phyloP scores from a whole-genome alignment of 192 early-diverging fungal species.

The Glomus cerebriforme region DNA sequence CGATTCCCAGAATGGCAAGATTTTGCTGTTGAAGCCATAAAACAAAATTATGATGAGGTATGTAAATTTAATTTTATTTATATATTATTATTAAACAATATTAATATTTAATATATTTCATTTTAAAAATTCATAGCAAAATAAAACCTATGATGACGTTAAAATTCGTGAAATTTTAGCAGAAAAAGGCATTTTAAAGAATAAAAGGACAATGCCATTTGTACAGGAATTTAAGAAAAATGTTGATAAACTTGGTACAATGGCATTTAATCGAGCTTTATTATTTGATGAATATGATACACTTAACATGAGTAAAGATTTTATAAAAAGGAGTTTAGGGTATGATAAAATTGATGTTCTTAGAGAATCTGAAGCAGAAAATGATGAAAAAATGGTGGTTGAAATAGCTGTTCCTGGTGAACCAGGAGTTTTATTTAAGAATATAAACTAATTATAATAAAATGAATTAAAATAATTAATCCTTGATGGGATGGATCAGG shows the following conservation, averaged over 20 bases:
- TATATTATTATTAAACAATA: conserved; percentile 4
- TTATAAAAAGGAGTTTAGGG: conserved; percentile 60
- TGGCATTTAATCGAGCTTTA: conserved; percentile 81
- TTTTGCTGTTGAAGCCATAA: conserved; percentile 53
- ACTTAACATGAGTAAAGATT: conserved; percentile 53
- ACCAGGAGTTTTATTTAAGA: conserved; percentile 59
- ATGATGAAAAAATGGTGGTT: conserved; percentile 48
- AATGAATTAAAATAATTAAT: too few species aligned
- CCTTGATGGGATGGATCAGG: too few species aligned
- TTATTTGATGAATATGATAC: conserved; percentile 81
- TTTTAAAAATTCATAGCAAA: conserved; percentile 6
- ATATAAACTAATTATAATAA: conserved; percentile 20
- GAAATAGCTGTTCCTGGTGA: conserved; percentile 60
- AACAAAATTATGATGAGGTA: conserved; percentile 55
- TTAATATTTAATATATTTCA: background rate
- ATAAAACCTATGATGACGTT: conserved; percentile 71
- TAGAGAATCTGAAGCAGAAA: conserved; percentile 43
- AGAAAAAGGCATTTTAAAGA: conserved; percentile 77
- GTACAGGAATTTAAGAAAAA: conserved; percentile 87
- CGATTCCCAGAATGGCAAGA: conserved; percentile 97
- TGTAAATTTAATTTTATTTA: background rate
- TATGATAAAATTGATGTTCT: conserved; percentile 57
- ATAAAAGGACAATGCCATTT: conserved; percentile 98
- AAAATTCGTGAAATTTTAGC: conserved; percentile 69
- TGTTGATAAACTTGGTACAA: conserved; percentile 63